Base-by-base conservation (phyloP, 306 rosid genomes). In the Oxytropis ochrocephala region DNA sequence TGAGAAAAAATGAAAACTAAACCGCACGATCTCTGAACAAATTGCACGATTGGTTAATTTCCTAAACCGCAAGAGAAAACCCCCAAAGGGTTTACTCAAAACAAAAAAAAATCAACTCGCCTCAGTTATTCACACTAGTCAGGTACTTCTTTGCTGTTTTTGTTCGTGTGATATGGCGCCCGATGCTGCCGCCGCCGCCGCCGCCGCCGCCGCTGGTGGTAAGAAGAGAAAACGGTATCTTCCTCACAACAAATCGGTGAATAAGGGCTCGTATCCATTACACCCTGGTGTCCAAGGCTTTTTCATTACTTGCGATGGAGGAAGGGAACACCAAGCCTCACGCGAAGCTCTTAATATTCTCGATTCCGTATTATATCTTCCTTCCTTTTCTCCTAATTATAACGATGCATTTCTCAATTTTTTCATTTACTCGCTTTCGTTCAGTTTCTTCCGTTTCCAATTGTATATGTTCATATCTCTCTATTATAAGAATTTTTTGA, bases 231-330 rank as follows among this genome's bases (percentile, higher is more conserved):
- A 75, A 24, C 96, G 96, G 57, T 92, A 85, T 78, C 98, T 83
- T 29, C 98, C 96, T 43, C 83, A 90, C 66, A 93, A 93, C 65
- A 91, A 80, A 29, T 47, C 92, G 2, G 96, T 84, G 80, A 94
- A 87, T 86, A 94, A 91, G 82, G 99, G 97, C 13, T 68, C 87
- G 14, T 79, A 88, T 53, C 98, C 98, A n/a, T 79, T 94, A 63
- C 82, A 69, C 41, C 97, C 99, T 2, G 97, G 97, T 10, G 89
- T 94, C 5, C 87, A 91, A 78, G 99, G 99, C 0, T 88, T 94
- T 82, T 94, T 88, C 78, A 87, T 94, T 78, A 94, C 99, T 68
- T 91, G 99, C 38, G 99, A 94, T 16, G 99, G 99, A 0, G 96
- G 97, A 67, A 83, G 99, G 41, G 99, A 94, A 57, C 85, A 82